Percentiles rank a stretch among this genome's conserved stretches.
Conservation (phyloP, 2,329 filamentous ascomycete genomes). For the Exserohilum rostratum region DNA sequence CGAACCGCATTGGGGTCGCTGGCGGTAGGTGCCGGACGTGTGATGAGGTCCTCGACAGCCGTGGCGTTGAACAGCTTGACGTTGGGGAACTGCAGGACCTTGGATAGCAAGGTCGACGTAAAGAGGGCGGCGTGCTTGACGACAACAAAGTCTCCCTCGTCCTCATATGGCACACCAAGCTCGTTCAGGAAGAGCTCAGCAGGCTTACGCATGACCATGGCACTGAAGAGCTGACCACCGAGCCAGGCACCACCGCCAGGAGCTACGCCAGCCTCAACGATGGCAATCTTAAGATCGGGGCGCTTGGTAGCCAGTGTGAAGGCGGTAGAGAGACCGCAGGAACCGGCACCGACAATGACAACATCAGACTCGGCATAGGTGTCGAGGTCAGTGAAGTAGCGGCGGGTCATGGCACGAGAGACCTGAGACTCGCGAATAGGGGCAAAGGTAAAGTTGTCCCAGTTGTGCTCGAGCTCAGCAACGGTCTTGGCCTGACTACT, state of each 20-base stretch:
- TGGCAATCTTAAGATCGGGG: conserved; percentile 88
- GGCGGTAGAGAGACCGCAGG: conserved; percentile 82
- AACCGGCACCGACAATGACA: conserved; percentile 90
- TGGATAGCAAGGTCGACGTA: conserved; percentile 83
- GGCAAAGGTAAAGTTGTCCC: conserved; percentile 81
- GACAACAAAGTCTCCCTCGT: conserved; percentile 86
- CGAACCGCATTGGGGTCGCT: conserved; percentile 63
- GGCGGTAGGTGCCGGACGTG: conserved; percentile 61
- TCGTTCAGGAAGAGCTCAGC: conserved; percentile 84
- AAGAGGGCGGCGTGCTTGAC: conserved; percentile 94
- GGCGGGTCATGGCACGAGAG: conserved; percentile 88
- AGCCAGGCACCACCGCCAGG: conserved; percentile 89
- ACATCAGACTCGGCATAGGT: conserved; percentile 90
- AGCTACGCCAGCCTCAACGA: conserved; percentile 85
- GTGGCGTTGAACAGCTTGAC: conserved; percentile 97
- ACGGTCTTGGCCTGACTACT: conserved; percentile 60
- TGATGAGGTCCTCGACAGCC: conserved; percentile 89
- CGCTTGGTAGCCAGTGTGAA: conserved; percentile 83
- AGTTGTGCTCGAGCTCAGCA: conserved; percentile 73
- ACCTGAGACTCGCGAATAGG: conserved; percentile 92
- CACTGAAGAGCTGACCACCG: conserved; percentile 90
- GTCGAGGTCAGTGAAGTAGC: conserved; percentile 91
- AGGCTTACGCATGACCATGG: conserved; percentile 94
- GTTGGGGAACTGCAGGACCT: conserved; percentile 84
- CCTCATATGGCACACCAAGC: conserved; percentile 82